phyloP scores from a whole-genome alignment of 345 rosid species.

The Pistacia atlantica region DNA sequence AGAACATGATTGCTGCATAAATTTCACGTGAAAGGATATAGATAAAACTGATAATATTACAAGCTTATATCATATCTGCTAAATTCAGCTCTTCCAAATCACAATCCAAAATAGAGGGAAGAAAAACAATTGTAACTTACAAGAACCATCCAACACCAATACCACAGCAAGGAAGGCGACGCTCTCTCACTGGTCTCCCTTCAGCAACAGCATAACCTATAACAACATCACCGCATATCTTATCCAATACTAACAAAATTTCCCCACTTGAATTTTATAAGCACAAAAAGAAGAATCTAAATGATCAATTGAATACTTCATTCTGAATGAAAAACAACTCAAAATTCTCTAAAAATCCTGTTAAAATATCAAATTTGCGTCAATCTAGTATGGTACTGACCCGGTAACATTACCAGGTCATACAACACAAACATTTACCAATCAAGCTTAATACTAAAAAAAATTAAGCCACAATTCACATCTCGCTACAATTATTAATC shows the following conservation, averaged over 20 bases:
- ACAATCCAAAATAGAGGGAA: neutral
- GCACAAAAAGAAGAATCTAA: neutral
- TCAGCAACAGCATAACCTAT: slow-evolving; percentile 83
- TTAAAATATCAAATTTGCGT: no score
- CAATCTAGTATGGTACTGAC: no score
- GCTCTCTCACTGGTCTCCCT: slow-evolving; percentile 77
- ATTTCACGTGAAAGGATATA: neutral
- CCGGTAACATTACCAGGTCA: no score
- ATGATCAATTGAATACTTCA: no score
- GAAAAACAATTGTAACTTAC: slow-evolving; percentile 46
- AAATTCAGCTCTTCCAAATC: neutral
- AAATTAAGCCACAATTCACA: no score
- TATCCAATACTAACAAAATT: neutral
- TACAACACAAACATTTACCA: no score
- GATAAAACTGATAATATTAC: no score
- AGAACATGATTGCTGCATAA: neutral
- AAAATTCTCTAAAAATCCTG: no score
- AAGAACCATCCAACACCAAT: slow-evolving; percentile 85
- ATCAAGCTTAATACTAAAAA: no score
- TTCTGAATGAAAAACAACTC: no score
- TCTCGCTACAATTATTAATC: no score
- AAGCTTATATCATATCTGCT: neutral
- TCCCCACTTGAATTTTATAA: neutral
- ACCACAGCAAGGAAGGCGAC: slow-evolving; percentile 89
- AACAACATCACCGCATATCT: slow-evolving; percentile 6